Percentiles rank a stretch among this genome's conserved stretches.
Evolutionary conservation across 2,329 filamentous ascomycete species (phyloP).

Genomic region (Pseudogymnoascus sp.): DNA sequence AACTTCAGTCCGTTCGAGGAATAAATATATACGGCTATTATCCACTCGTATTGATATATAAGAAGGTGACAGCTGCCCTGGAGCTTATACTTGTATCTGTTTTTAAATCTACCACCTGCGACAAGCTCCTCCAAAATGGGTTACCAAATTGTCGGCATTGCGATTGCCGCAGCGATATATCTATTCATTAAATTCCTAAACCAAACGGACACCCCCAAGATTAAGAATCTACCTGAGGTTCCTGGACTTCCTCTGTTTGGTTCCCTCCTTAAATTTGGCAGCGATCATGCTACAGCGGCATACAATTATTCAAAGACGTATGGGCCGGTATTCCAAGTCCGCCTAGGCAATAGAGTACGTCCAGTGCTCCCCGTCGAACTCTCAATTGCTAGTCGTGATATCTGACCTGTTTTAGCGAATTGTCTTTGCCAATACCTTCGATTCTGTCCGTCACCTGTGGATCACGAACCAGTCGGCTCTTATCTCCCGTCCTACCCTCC

Average conservation of each 20-base stretch:
- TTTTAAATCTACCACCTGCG: not conserved
- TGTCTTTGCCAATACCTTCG: constrained; percentile 71
- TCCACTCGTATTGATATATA: not conserved
- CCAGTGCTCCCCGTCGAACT: not conserved
- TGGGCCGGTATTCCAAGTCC: constrained; percentile 57
- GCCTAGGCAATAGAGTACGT: constrained; percentile 57
- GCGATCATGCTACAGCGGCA: constrained; percentile 46
- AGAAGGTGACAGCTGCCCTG: not conserved
- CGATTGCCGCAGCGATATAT: constrained; percentile 22
- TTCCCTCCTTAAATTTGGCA: constrained; percentile 52
- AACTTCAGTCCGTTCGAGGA: not conserved
- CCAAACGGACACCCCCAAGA: constrained; percentile 48
- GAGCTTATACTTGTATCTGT: not conserved
- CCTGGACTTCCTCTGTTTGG: constrained; percentile 56
- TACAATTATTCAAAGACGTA: constrained; percentile 52
- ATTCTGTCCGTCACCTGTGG: constrained; percentile 66
- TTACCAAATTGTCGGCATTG: constrained; percentile 17
- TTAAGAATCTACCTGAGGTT: constrained; percentile 53
- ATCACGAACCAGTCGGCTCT: constrained; percentile 70
- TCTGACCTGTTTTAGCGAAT: constrained; percentile 43
- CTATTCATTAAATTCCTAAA: constrained; percentile 29
- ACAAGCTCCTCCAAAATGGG: constrained; percentile 7
- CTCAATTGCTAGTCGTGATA: not conserved
- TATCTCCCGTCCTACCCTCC: constrained; percentile 68
- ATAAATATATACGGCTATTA: not conserved